Evolutionary conservation across 1,284 basidiomycete species (phyloP).

Genomic region (Tausonia pullulans): DNA sequence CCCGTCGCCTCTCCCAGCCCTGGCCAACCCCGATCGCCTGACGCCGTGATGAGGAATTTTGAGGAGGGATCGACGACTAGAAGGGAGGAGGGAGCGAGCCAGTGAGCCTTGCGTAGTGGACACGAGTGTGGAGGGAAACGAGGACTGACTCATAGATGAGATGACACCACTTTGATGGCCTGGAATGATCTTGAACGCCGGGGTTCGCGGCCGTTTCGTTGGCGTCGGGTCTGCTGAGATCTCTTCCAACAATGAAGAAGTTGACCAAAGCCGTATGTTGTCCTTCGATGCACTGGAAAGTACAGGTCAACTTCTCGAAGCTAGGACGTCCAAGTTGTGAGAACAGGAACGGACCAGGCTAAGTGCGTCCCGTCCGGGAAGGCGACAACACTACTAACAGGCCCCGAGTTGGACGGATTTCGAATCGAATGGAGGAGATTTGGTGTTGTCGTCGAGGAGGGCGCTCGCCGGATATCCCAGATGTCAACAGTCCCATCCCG

Average conservation of each 20-base stretch:
- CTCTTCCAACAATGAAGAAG: conserved; percentile 57
- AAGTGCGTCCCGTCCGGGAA: conserved; percentile 86
- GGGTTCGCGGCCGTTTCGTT: conserved; percentile 42
- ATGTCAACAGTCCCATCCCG: conserved; percentile 85
- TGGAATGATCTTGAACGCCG: conserved; percentile 86
- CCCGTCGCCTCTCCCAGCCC: conserved; percentile 66
- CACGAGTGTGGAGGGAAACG: background rate
- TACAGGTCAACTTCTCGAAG: background rate
- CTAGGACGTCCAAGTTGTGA: background rate
- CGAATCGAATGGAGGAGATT: conserved; percentile 65
- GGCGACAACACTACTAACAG: conserved; percentile 77
- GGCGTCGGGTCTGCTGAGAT: conserved; percentile 37
- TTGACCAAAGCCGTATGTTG: conserved; percentile 91
- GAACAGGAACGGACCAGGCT: conserved; percentile 56
- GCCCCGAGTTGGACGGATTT: conserved; percentile 79
- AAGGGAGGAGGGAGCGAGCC: conserved; percentile 19
- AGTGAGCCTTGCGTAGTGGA: background rate
- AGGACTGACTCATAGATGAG: conserved; percentile 67
- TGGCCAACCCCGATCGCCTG: conserved; percentile 86
- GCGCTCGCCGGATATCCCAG: conserved; percentile 72
- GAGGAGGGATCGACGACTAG: conserved; percentile 76
- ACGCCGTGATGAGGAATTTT: conserved; percentile 78
- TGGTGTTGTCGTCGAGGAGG: conserved; percentile 49
- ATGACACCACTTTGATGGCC: conserved; percentile 92
- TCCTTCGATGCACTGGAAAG: conserved; percentile 71